Percentiles rank a stretch among this genome's conserved stretches.
Conservation (phyloP, 2,329 filamentous ascomycete species). For the Cordyceps militaris region DNA sequence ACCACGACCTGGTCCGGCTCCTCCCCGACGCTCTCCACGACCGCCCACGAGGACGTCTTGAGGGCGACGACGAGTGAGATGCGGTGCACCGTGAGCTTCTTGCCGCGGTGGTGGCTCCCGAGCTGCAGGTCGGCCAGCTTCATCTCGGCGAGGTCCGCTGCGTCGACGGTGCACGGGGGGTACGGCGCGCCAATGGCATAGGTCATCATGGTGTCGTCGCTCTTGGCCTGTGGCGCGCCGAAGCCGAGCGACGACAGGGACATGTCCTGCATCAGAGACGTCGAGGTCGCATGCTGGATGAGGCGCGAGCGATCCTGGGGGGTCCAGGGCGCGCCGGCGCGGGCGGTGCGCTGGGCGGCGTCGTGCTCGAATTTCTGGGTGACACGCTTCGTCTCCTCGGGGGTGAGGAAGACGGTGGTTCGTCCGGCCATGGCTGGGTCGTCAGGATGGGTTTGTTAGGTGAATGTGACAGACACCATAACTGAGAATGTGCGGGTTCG, state of each 20-base stretch:
- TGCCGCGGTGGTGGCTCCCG: conserved; percentile 26
- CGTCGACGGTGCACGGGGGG: conserved; percentile 17
- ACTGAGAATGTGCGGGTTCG: not conserved
- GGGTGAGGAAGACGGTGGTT: conserved; percentile 27
- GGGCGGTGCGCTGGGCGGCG: conserved; percentile 18
- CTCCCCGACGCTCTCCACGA: conserved; percentile 25
- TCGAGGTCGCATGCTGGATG: conserved; percentile 21
- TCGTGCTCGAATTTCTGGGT: conserved; percentile 18
- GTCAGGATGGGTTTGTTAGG: not conserved
- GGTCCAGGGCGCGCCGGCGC: conserved; percentile 18
- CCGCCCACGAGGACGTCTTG: conserved; percentile 23
- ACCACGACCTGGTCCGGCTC: conserved; percentile 20
- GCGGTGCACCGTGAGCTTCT: conserved; percentile 21
- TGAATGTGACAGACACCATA: not conserved
- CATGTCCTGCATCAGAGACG: conserved; percentile 28
- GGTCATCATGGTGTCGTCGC: conserved; percentile 21
- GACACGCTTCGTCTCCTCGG: conserved; percentile 24
- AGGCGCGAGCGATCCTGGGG: conserved; percentile 16
- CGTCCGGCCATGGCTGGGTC: conserved; percentile 17
- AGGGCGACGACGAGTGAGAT: conserved; percentile 21
- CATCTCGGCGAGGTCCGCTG: conserved; percentile 21
- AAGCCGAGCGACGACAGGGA: conserved; percentile 16
- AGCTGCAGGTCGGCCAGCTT: conserved; percentile 20
- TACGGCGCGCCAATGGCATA: conserved; percentile 24
- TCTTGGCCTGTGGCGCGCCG: conserved; percentile 12